These are phyloP conservation scores for Ogataea philodendri DNA, from an alignment of 805 yeast genomes.

Conservation along the genomic window DNA sequence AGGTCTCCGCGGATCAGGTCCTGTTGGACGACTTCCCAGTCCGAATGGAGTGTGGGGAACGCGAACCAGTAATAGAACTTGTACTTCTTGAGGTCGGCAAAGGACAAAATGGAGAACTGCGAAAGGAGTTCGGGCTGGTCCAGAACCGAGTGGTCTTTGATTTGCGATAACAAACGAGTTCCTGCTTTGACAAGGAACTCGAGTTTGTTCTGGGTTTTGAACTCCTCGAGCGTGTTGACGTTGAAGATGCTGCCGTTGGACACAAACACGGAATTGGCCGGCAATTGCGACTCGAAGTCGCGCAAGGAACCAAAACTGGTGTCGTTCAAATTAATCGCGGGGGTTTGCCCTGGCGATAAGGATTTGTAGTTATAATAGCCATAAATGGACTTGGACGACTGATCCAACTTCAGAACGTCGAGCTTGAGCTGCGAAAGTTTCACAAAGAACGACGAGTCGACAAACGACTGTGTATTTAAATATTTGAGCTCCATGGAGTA, in stretches of 20 bases:
- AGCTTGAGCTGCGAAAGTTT: slow-evolving; percentile 70
- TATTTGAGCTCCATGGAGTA: slow-evolving; percentile 33
- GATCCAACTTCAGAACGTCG: slow-evolving; percentile 65
- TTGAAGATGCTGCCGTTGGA: slow-evolving; percentile 45
- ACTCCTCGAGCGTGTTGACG: slow-evolving; percentile 83
- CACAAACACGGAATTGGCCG: slow-evolving; percentile 23
- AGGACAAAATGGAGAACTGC: slow-evolving; percentile 56
- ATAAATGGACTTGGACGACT: slow-evolving; percentile 40
- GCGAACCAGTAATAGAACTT: slow-evolving; percentile 89
- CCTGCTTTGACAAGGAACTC: slow-evolving; percentile 46
- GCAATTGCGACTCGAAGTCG: slow-evolving; percentile 17
- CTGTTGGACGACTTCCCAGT: slow-evolving; percentile 39
- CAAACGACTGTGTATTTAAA: slow-evolving; percentile 63
- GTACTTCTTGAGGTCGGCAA: slow-evolving; percentile 87
- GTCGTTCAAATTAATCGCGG: slow-evolving; percentile 32
- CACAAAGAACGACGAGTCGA: slow-evolving; percentile 85
- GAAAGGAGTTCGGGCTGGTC: slow-evolving; percentile 41
- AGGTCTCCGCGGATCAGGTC: slow-evolving; percentile 4
- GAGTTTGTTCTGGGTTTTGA: slow-evolving; percentile 66
- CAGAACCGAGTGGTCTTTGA: slow-evolving; percentile 36
- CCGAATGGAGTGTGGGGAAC: slow-evolving; percentile 60
- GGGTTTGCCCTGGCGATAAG: slow-evolving; percentile 30
- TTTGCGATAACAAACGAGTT: slow-evolving; percentile 22
- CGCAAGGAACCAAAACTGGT: slow-evolving; percentile 32
- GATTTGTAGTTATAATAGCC: slow-evolving; percentile 39